These are phyloP conservation scores for Pyronema omphalodes DNA, from an alignment of 495 filamentous ascomycete genomes.

Conservation along the genomic window DNA sequence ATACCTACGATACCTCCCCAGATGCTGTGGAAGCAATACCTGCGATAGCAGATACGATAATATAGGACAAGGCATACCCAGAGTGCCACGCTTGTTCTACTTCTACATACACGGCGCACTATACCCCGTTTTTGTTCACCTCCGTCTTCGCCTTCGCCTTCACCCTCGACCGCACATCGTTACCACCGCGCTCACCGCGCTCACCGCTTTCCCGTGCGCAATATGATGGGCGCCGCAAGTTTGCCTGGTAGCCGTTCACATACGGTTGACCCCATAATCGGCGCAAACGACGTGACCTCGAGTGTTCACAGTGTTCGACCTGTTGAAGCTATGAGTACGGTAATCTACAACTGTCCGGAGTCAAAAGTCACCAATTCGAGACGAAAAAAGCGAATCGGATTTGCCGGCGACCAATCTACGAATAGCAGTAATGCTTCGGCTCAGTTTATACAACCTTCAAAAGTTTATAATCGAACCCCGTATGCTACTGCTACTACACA, in stretches of 20 bases:
- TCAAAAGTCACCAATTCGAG: constrained; percentile 19
- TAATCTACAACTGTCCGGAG: constrained; percentile 3
- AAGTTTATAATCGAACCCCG: constrained; percentile 12
- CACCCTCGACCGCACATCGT: no score
- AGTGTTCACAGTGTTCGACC: background rate
- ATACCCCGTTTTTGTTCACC: no score
- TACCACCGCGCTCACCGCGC: no score
- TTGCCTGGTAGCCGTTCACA: background rate
- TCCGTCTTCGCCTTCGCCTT: no score
- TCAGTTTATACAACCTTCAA: constrained; percentile 20
- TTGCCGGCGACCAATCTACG: constrained; percentile 11
- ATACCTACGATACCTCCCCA: no score
- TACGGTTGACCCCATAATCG: background rate
- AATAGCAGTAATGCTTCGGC: background rate
- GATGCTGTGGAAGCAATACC: no score
- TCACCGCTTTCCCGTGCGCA: no score
- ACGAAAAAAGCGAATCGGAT: constrained; percentile 11
- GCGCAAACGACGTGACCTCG: constrained; percentile 1
- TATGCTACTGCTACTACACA: constrained; percentile 1
- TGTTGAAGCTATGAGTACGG: background rate
- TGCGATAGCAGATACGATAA: no score
- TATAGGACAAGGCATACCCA: no score
- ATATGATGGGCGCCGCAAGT: background rate
- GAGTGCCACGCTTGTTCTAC: no score
- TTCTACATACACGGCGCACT: no score